These are phyloP conservation scores for Hibiscus trionum DNA, from an alignment of 345 rosid species.

Conservation along the genomic window DNA sequence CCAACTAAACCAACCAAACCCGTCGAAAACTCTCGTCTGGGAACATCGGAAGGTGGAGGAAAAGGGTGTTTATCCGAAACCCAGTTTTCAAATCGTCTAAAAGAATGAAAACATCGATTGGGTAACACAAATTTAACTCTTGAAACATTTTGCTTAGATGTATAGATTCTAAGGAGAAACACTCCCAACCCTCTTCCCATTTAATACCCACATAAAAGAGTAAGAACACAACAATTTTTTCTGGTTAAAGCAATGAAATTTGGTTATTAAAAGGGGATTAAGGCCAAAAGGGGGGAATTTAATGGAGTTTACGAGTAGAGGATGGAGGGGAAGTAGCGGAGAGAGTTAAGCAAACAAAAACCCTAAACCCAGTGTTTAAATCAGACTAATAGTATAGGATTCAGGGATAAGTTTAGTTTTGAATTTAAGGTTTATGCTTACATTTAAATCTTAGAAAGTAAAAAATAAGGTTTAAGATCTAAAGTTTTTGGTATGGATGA, in stretches of 20 bases:
- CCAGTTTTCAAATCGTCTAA: slow-evolving; percentile 21
- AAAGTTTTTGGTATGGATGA: no score
- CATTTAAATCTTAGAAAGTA: no score
- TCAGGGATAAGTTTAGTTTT: no score
- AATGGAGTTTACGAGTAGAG: neutral
- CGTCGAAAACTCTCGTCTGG: slow-evolving; percentile 21
- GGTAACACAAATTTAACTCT: slow-evolving; percentile 25
- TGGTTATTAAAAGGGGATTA: neutral
- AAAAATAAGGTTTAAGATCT: no score
- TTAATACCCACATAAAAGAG: slow-evolving; percentile 1
- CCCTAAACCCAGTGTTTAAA: neutral
- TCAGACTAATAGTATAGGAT: neutral
- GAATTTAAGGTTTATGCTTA: no score
- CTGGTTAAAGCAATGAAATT: neutral
- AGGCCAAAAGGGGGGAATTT: neutral
- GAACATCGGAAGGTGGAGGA: slow-evolving; percentile 19
- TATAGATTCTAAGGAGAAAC: slow-evolving; percentile 38
- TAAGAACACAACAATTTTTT: neutral
- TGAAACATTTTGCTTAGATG: slow-evolving; percentile 21
- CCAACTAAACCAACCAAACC: slow-evolving; percentile 15
- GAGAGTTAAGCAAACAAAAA: neutral
- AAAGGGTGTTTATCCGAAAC: slow-evolving; percentile 19
- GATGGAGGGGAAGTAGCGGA: slow-evolving; percentile 5
- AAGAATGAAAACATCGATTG: slow-evolving; percentile 31
- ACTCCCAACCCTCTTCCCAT: slow-evolving; percentile 53